Base-by-base conservation (phyloP, 2,329 filamentous ascomycete species). In the Fusarium sp. region DNA sequence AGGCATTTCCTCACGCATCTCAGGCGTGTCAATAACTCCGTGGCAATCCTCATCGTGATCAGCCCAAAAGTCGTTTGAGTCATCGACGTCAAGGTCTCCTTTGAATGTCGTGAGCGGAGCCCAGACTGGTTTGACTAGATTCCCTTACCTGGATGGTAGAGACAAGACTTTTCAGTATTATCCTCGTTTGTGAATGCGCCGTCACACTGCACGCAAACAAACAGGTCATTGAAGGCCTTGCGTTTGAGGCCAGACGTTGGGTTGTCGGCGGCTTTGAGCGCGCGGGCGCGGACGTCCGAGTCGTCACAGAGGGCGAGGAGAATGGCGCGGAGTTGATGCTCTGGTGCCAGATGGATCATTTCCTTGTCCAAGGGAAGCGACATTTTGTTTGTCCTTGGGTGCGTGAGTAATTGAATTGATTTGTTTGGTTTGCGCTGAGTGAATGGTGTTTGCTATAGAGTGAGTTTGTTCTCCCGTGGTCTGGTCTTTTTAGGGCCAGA, bases 271-370 rank as follows among this genome's bases (percentile, higher is more conserved):
- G 54, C 44, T 11, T 62, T 56, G 22, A 72, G 42, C 2, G 66
- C 70, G 21, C 51, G 42, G 21, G 15, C 9, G 31, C 31, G 42
- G 15, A 66, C 69, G 0, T 5, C 10, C 1, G 3, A 1, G 22
- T 66, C 60, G 14, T 60, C 46, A 38, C 73, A 74, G 11, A 73
- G 57, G 3, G 60, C 56, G 24, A 60, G 45, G 10, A 75, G 69
- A 17, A 72, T 61, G 24, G 67, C 57, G 5, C 69, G 73, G 17
- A 74, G 14, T 3, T 62, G 52, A 1, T 65, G 45, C 10, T 73
- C 65, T 31, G 67, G 65, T 2, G 71, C 72, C 10, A 26, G 38
- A 11, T 26, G 59, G 19, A 36, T 39, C 44, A 64, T 46, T 42
- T 65, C 61, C 21, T 46, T 39, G 6, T 47, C 40, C 15, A 51